These are phyloP conservation scores for Botryotinia globosa DNA, from an alignment of 2,329 filamentous ascomycete species.

Conservation along the genomic window DNA sequence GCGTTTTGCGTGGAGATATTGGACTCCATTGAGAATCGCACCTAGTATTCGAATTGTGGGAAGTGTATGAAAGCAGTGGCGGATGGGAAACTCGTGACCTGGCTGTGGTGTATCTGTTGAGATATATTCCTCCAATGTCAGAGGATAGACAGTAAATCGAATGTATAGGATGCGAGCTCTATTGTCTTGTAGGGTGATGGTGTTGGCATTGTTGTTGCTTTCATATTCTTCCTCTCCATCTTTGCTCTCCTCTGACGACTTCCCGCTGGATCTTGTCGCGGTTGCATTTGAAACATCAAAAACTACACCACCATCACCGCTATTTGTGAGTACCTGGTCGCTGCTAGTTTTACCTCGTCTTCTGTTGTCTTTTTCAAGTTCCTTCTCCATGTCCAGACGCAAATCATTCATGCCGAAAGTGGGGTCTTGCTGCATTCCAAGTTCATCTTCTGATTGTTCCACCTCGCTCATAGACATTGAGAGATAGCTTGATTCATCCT, in stretches of 20 bases:
- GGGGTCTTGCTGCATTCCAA: slow-evolving; percentile 5
- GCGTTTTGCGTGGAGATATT: slow-evolving; percentile 59
- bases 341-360: background rate
- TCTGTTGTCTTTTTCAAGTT: slow-evolving; percentile 13
- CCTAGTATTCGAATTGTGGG: slow-evolving; percentile 57
- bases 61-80: slow-evolving; percentile 61
- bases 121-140: slow-evolving; percentile 59
- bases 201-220: background rate
- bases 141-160: slow-evolving; percentile 60
- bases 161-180: slow-evolving; percentile 35
- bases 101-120: slow-evolving; percentile 39
- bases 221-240: background rate
- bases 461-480: slow-evolving; percentile 7
- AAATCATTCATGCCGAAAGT: slow-evolving; percentile 5
- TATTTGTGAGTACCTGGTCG: background rate
- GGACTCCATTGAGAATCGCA: slow-evolving; percentile 59
- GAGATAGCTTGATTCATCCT: slow-evolving; percentile 2
- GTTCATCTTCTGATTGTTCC: slow-evolving; percentile 8
- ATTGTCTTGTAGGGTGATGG: slow-evolving; percentile 1
- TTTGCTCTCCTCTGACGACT: background rate
- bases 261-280: background rate
- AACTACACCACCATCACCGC: background rate
- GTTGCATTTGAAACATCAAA: slow-evolving; percentile 1
- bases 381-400: slow-evolving; percentile 16
- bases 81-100: slow-evolving; percentile 27